Base-by-base conservation (phyloP, 345 rosid genomes). In the Moricandia arvensis region DNA sequence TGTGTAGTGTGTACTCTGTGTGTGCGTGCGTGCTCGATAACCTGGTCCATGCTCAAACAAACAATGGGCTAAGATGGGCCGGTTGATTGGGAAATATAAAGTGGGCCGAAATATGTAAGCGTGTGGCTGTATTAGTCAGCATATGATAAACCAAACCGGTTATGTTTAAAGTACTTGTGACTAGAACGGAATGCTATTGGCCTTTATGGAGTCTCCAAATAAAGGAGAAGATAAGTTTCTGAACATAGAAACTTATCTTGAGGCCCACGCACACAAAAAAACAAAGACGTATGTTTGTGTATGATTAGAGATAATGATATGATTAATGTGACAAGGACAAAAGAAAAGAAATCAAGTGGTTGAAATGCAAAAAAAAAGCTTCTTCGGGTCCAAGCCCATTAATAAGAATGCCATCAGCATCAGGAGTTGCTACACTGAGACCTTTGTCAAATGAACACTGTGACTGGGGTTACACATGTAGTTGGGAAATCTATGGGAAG, bases 381-480 rank as follows among this genome's bases (percentile, higher is more conserved):
- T 74, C 61, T 53, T 69, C 65, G 2, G 71, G 79, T 3, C 79
- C 82, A 69, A 6, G 79, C 7, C 82, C 82, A 58, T 79, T 79
- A 26, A 74, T 16, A 10, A 79, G 72, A 68, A 79, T 41, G 11
- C 45, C 45, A 3, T 5, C 13, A 24, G 73, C 77, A 67, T 72
- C 65, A 29, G 75, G 82, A 12, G 8, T 43, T 43, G 75, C 75
- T 16, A 79, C 63, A 69, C 63, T 54, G 7, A 12, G 51, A 57
- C 72, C 75, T 16, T 13, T 33, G 67, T 79, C 75, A 38, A 79
- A 75, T 57, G 66, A 38, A 10, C 45, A 38, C 13, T 2, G 13
- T 38, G 45, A 38, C 4, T 8, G 8, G 45, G 45, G 45, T 10
- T 4, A 38, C 13, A 9, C 7, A 5, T 38, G 13, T 6, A 7